Evolutionary conservation across 306 rosid species (phyloP).

Genomic region (Acacia confusa): DNA sequence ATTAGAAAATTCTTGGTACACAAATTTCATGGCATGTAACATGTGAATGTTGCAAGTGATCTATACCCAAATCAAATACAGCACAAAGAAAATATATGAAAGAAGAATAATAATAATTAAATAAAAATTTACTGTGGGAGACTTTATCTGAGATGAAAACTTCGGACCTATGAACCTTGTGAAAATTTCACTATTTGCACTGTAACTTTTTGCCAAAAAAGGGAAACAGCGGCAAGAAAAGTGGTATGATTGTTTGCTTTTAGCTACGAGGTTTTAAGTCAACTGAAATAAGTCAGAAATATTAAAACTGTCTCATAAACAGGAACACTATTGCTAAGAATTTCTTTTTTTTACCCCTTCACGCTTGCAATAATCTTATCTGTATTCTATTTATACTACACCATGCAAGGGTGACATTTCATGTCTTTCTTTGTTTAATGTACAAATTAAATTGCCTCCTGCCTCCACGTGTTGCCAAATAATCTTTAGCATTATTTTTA

Average conservation of each 20-base stretch:
- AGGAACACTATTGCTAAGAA: not conserved
- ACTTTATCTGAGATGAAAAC: not conserved
- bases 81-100: not conserved
- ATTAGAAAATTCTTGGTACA: not conserved
- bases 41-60: not conserved
- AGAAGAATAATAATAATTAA: not conserved
- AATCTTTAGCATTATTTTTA: slow-evolving; percentile 12
- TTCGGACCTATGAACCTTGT: not conserved
- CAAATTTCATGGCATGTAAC: not conserved
- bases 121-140: not conserved
- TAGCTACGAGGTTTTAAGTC: not conserved
- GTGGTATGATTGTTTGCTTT: not conserved
- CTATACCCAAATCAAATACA: not conserved
- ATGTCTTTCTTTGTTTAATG: not conserved
- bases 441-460: not conserved
- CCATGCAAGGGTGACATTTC: not conserved
- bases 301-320: not conserved
- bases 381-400: not conserved
- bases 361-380: not conserved
- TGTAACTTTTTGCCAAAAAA: not conserved
- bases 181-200: not conserved
- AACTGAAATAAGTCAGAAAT: not conserved
- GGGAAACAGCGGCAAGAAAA: not conserved
- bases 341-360: not conserved
- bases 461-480: not conserved